A percentile compares a stretch with the other conserved stretches of the same genome.
Conservation (phyloP, 345 rosid genomes). For the Populus davidiana region DNA sequence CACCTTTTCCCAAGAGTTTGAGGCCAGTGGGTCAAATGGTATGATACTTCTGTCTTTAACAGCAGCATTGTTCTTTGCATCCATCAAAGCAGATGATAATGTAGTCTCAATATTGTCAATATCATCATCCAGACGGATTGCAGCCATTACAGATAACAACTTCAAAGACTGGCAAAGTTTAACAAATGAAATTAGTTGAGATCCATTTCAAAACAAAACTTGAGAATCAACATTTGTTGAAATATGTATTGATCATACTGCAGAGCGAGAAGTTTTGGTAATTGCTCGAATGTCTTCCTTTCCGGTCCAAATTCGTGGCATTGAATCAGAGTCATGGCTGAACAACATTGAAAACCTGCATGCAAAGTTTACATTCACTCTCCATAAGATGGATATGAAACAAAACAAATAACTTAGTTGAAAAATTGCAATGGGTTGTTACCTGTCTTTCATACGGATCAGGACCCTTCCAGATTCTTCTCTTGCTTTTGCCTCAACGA, state of each 20-base stretch:
- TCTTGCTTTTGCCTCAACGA: conserved; percentile 83
- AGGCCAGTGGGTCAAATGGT: conserved; percentile 72
- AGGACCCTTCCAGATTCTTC: conserved; percentile 89
- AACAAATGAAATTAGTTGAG: conserved; percentile 18
- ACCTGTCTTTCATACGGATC: conserved; percentile 96
- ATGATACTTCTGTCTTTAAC: conserved; percentile 54
- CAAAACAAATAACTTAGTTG: conserved; percentile 14
- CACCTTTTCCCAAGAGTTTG: conserved; percentile 97
- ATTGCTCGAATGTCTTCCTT: conserved; percentile 95
- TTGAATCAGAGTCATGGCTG: conserved; percentile 92
- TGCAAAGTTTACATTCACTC: conserved; percentile 20
- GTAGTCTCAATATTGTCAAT: conserved; percentile 69
- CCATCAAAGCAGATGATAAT: conserved; percentile 56
- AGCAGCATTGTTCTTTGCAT: conserved; percentile 33
- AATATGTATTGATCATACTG: conserved; percentile 45
- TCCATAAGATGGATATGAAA: conserved; percentile 5
- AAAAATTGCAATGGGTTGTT: conserved; percentile 16
- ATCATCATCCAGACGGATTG: conserved; percentile 69
- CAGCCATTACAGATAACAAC: conserved; percentile 84
- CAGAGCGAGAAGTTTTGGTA: conserved; percentile 83
- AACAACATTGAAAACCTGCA: conserved; percentile 83
- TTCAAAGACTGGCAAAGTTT: conserved; percentile 68
- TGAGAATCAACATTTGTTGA: neutral
- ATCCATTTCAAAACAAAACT: neutral
- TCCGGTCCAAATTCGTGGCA: conserved; percentile 99